These are phyloP conservation scores for Ophiostoma angusticollis DNA, from an alignment of 2,329 filamentous ascomycete genomes.

Conservation along the genomic window DNA sequence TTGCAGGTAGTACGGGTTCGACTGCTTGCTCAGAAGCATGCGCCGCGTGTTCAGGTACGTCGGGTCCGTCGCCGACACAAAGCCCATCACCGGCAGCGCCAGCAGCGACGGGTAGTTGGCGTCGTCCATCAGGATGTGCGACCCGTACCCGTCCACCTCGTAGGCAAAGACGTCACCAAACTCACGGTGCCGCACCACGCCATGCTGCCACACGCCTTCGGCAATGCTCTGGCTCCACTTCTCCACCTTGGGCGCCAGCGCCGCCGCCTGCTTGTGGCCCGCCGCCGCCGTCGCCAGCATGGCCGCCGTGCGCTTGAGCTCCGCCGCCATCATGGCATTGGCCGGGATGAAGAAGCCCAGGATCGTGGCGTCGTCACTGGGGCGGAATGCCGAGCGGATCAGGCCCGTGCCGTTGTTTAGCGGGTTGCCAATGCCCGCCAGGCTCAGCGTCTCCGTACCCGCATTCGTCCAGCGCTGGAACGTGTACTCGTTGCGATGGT, in stretches of 20 bases:
- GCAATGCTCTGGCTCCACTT: slow-evolving; percentile 50
- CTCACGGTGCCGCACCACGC: slow-evolving; percentile 60
- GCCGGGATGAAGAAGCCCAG: slow-evolving; percentile 89
- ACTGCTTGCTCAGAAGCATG: slow-evolving; percentile 56
- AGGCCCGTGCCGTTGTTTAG: slow-evolving; percentile 73
- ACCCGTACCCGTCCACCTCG: slow-evolving; percentile 80
- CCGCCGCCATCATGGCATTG: slow-evolving; percentile 91
- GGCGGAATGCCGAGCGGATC: slow-evolving; percentile 81
- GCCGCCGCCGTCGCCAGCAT: slow-evolving; percentile 46
- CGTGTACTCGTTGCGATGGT: slow-evolving; percentile 64
- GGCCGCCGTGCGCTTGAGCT: slow-evolving; percentile 61
- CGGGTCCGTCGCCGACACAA: slow-evolving; percentile 48
- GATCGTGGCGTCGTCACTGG: slow-evolving; percentile 89
- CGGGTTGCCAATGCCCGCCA: slow-evolving; percentile 81
- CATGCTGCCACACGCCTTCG: slow-evolving; percentile 72
- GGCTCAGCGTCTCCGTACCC: slow-evolving; percentile 80
- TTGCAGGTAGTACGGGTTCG: slow-evolving; percentile 80
- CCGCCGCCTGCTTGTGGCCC: slow-evolving; percentile 25
- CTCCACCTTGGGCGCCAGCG: slow-evolving; percentile 45
- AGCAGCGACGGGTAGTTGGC: slow-evolving; percentile 76
- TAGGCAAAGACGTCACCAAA: slow-evolving; percentile 75
- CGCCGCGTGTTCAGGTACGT: slow-evolving; percentile 80
- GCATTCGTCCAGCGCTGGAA: slow-evolving; percentile 70
- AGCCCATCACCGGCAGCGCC: slow-evolving; percentile 66
- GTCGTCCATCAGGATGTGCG: slow-evolving; percentile 75